Conservation (phyloP, 352 stramenopile genomes). For the Elongisporangium undulatum region DNA sequence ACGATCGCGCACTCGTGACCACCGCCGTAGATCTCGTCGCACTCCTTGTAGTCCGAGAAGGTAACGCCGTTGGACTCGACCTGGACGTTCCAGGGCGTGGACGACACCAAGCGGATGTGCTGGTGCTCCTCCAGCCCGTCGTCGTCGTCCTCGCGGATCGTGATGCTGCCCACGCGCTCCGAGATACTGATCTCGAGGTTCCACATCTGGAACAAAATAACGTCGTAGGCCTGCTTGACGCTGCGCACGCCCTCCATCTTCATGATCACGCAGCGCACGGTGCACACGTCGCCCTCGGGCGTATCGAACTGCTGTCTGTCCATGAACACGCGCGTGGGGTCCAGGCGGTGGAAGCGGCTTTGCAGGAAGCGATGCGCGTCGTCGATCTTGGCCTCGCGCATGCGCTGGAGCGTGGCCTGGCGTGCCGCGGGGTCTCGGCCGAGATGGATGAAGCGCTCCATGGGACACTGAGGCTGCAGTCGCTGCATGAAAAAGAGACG, state of each 20-base stretch:
- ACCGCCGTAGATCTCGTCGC: conserved; percentile 1
- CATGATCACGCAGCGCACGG: conserved; percentile 19
- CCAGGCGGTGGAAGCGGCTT: conserved; percentile 17
- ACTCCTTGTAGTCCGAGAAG: conserved; percentile 25
- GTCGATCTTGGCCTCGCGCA: conserved; percentile 15
- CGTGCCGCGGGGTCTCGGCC: conserved; percentile 15
- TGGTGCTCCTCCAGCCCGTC: conserved; percentile 15
- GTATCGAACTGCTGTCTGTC: conserved; percentile 35
- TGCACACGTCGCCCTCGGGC: conserved; percentile 17
- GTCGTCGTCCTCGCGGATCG: conserved; percentile 35
- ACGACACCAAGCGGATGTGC: conserved; percentile 30
- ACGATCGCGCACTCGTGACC: conserved; percentile 14
- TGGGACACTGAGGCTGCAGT: conserved; percentile 21
- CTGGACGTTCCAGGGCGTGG: conserved; percentile 20
- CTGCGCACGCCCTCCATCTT: conserved; percentile 22
- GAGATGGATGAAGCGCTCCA: conserved; percentile 29
- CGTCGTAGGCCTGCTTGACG: conserved; percentile 32
- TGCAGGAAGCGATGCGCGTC: conserved; percentile 20
- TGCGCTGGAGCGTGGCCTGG: conserved; percentile 15
- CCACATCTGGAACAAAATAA: conserved; percentile 23
- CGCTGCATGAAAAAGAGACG: conserved; percentile 10
- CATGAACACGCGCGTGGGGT: conserved; percentile 19
- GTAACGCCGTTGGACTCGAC: conserved; percentile 32
- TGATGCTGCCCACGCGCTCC: conserved; percentile 28
- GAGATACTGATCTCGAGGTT: conserved; percentile 41